These are phyloP conservation scores for Tremella fuciformis DNA, from an alignment of 768 basidiomycete species.

Conservation along the genomic window DNA sequence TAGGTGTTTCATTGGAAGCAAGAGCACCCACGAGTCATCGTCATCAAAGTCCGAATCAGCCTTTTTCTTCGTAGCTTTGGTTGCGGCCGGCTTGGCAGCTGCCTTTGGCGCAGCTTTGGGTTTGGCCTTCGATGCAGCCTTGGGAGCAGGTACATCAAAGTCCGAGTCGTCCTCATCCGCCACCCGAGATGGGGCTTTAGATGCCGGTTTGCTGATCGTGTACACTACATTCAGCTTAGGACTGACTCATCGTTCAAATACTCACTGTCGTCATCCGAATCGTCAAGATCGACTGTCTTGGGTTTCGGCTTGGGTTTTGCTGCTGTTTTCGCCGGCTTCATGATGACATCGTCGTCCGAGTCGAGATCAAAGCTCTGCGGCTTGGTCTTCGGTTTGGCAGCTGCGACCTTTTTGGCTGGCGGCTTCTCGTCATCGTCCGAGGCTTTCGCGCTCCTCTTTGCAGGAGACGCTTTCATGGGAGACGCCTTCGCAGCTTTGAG, in stretches of 20 bases:
- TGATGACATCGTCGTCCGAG: constrained; percentile 36
- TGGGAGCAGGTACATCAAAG: constrained; percentile 14
- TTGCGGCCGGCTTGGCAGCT: constrained; percentile 1
- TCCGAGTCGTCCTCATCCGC: constrained; percentile 27
- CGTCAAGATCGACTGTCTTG: constrained; percentile 30
- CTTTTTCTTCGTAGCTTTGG: constrained; percentile 31
- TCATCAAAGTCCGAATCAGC: constrained; percentile 40
- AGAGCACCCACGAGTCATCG: constrained; percentile 27
- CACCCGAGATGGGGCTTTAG: constrained; percentile 23
- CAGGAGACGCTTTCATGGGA: constrained; percentile 24
- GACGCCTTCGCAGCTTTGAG: constrained; percentile 30
- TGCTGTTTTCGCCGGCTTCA: constrained; percentile 13
- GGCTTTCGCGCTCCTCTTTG: constrained; percentile 27
- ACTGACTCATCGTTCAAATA: background rate
- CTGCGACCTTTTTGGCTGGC: constrained; percentile 49
- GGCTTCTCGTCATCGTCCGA: constrained; percentile 45
- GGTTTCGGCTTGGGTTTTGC: constrained; percentile 28
- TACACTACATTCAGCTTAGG: constrained; percentile 20
- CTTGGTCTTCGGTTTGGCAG: constrained; percentile 30
- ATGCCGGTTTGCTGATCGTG: constrained; percentile 18
- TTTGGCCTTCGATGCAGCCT: background rate
- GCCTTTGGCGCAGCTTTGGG: background rate
- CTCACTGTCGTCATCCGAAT: constrained; percentile 41
- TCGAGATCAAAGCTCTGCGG: constrained; percentile 29
- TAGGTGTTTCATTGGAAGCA: background rate